Base-by-base conservation (phyloP, 2,329 filamentous ascomycete genomes). In the Aureobasidium sp. region DNA sequence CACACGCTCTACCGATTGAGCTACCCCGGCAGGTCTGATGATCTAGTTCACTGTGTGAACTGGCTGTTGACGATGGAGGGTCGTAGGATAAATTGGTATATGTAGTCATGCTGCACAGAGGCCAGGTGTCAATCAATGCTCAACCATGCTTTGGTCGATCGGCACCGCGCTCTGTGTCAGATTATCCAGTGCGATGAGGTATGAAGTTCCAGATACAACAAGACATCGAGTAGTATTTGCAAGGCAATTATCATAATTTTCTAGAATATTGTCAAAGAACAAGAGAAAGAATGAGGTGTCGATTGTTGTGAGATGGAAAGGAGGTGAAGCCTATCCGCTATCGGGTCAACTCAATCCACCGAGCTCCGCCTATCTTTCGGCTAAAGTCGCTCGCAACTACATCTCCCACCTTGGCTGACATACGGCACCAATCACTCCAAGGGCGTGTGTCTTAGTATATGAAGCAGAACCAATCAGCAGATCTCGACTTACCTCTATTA, bases 1-100 rank as follows among this genome's bases (percentile, higher is more conserved):
- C n/a, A n/a, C n/a, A n/a, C n/a, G n/a, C n/a, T n/a, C 74, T 77
- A 72, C 72, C 75, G 74, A 78, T 77, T 77, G 75, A 78, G 76
- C 75, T 77, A 77, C 72, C 75, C 75, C 70, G 74, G 75, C 75
- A 64, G 55, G 56, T 44, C 50, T 47, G 50, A 52, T 52, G 50
- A 39, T 39, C 50, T 24, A 37, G 34, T 39, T 39, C 32, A 37
- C 20, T 37, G 37, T 17, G 34, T 41, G 36, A 43, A 55, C 51
- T 55, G 51, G 51, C 37, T 55, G 51, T 37, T 41, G 51, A 55
- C 24, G 34, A 53, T 39, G 50, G 50, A 39, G 9, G 20, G 3
- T 1, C 1, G 0, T 12, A 15, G 1, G 3, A 17, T 2, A 15
- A 8, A 0, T n/a, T 2, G 7, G 50, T 27, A 39, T 27, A 53